Evolutionary conservation across 768 basidiomycete species (phyloP).

Genomic region (Macrolepiota fuliginosa): DNA sequence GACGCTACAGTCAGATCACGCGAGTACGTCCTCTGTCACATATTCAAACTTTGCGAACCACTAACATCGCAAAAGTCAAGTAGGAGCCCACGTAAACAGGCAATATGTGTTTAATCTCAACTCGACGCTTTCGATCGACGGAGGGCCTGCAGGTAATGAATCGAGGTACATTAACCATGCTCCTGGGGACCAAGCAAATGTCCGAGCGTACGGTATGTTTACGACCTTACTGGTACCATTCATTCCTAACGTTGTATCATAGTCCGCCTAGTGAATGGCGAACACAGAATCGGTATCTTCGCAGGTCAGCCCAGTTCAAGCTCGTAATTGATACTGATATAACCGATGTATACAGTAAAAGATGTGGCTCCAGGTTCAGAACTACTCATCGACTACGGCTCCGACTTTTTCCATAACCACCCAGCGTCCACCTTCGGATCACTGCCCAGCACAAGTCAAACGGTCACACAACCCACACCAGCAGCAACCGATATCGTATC

Average conservation of each 20-base stretch:
- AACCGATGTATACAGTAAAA: slow-evolving; percentile 6
- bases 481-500: not conserved
- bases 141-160: slow-evolving; percentile 10
- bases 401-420: slow-evolving; percentile 4
- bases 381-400: slow-evolving; percentile 18
- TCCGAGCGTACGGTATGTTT: slow-evolving; percentile 6
- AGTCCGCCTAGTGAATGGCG: slow-evolving; percentile 14
- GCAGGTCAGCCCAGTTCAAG: slow-evolving; percentile 4
- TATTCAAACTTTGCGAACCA: not conserved
- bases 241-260: not conserved
- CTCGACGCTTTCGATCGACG: slow-evolving; percentile 10
- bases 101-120: slow-evolving; percentile 19
- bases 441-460: not conserved
- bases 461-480: not conserved
- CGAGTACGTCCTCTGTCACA: slow-evolving; percentile 11
- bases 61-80: not conserved
- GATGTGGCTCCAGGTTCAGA: slow-evolving; percentile 16
- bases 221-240: too few species aligned
- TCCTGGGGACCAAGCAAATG: slow-evolving; percentile 3
- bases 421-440: not conserved
- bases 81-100: slow-evolving; percentile 10
- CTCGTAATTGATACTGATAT: too few species aligned
- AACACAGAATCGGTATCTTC: slow-evolving; percentile 16
- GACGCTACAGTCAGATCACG: slow-evolving; percentile 14
- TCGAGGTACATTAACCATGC: slow-evolving; percentile 16